Evolutionary conservation across 2,329 filamentous ascomycete species (phyloP), one percentile per base, ranked within the genome.

Genomic region (Coniochaeta hoffmannii): DNA sequence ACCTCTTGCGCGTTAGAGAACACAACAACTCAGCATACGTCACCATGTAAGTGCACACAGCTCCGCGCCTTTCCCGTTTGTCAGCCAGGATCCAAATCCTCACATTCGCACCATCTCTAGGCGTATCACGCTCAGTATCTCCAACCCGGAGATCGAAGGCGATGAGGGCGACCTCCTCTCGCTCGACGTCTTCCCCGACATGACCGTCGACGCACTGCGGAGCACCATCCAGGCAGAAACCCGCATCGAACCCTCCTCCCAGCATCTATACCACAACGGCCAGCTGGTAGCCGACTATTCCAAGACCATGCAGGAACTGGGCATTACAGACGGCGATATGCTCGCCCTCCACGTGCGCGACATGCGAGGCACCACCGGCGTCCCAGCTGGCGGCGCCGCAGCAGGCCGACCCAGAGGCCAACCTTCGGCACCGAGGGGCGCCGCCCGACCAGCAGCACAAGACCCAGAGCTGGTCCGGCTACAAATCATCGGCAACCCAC

Each of bases 201-300:
- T 94, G 78, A 90, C 89, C 50, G 74, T 97, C 63, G 86, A 86
- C 65, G 87, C 90, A 54, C 82, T 99, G 62, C 96, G 96, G 72
- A 88, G 86, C 67, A 89, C 90, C 67, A 88, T 99, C 68, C 84
- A 94, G 69, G 88, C 85, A 71, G 93, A 97, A 72, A 87, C 87
- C 51, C 77, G 78, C 64, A 86, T 96, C 63, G 83, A 88, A 28
- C 80, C 85, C 17, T 76, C 78, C 46, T 79, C 87, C 50, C 91
- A 97, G 70, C 86, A 90, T 67, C 86, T 97, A 67, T 95, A 94
- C 73, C 88, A 93, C 74, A 95, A 97, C 69, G 94, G 93, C 61
- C 82, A 84, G 61, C 82, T 92, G 41, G 83, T 99, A 55, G 80
- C 77, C 62, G 86, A 91, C 71, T 87, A 92, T 64, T 73, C 80